A percentile compares a stretch with the other conserved stretches of the same genome.
These are phyloP conservation scores for Niveomyces coronatus DNA, from an alignment of 2,329 filamentous ascomycete species.

Conservation along the genomic window DNA sequence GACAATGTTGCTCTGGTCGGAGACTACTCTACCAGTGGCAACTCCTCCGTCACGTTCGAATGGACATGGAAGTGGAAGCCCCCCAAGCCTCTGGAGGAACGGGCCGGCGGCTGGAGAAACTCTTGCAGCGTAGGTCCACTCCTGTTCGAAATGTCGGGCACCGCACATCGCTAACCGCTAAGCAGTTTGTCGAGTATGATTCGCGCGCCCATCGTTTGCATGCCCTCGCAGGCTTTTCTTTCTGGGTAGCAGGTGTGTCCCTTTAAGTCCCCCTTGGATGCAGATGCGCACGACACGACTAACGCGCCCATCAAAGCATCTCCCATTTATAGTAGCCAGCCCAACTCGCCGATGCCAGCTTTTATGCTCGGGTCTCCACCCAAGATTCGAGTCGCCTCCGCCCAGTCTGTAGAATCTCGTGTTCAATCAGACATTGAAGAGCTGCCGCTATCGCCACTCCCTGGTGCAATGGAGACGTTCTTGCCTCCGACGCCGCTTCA, in stretches of 20 bases:
- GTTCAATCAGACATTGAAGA: slow-evolving; percentile 64
- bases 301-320: slow-evolving; percentile 28
- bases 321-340: slow-evolving; percentile 38
- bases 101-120: slow-evolving; percentile 87
- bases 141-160: too few species aligned
- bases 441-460: slow-evolving; percentile 39
- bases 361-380: slow-evolving; percentile 64
- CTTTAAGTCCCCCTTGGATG: background rate
- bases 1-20: slow-evolving; percentile 93
- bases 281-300: slow-evolving; percentile 2
- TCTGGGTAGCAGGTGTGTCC: slow-evolving; percentile 75
- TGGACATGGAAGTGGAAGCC: slow-evolving; percentile 98
- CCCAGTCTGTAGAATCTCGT: slow-evolving; percentile 76
- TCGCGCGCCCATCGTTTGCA: slow-evolving; percentile 81
- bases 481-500: slow-evolving; percentile 17
- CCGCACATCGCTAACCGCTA: slow-evolving; percentile 19
- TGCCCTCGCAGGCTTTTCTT: slow-evolving; percentile 84
- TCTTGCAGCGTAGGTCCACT: slow-evolving; percentile 63
- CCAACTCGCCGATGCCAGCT: slow-evolving; percentile 59
- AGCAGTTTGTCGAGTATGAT: slow-evolving; percentile 90
- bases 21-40: slow-evolving; percentile 78
- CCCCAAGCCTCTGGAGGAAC: slow-evolving; percentile 70
- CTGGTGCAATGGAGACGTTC: slow-evolving; percentile 25
- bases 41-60: slow-evolving; percentile 73
- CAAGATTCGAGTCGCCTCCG: slow-evolving; percentile 72